Percentiles rank a stretch among this genome's conserved stretches.
phyloP scores from a whole-genome alignment of 2,329 filamentous ascomycete species.

The Emergomyces orientalis region DNA sequence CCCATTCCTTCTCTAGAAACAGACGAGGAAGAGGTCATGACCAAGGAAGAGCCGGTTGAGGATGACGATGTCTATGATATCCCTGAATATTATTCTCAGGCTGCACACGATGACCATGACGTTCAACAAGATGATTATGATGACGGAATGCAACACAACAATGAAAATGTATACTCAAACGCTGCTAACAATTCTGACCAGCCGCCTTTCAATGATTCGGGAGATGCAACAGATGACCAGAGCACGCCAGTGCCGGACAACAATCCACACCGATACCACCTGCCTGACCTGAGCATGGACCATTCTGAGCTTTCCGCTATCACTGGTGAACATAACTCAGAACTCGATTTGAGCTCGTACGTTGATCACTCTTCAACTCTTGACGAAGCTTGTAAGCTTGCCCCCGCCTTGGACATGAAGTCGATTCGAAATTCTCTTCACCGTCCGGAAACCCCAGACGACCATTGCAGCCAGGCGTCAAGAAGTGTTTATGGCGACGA shows the following conservation, averaged over 20 bases:
- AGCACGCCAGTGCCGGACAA: slow-evolving; percentile 26
- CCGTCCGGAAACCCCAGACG: slow-evolving; percentile 42
- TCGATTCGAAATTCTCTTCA: slow-evolving; percentile 32
- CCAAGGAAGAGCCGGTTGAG: slow-evolving; percentile 55
- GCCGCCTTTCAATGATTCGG: slow-evolving; percentile 24
- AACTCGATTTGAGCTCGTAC: slow-evolving; percentile 46
- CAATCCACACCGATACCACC: slow-evolving; percentile 27
- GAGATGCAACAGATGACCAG: slow-evolving; percentile 22
- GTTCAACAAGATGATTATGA: slow-evolving; percentile 39
- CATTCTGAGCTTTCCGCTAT: slow-evolving; percentile 40
- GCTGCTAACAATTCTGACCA: slow-evolving; percentile 12
- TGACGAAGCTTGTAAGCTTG: slow-evolving; percentile 18
- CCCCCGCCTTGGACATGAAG: slow-evolving; percentile 24
- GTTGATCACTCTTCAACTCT: slow-evolving; percentile 38
- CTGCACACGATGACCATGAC: slow-evolving; percentile 31
- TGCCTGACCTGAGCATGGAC: slow-evolving; percentile 15
- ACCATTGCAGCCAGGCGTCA: slow-evolving; percentile 37
- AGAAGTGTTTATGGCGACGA: slow-evolving; percentile 42
- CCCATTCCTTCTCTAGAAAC: slow-evolving; percentile 82
- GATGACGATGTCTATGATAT: slow-evolving; percentile 58
- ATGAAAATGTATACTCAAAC: slow-evolving; percentile 24
- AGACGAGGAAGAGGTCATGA: slow-evolving; percentile 53
- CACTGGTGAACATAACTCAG: slow-evolving; percentile 31
- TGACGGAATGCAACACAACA: slow-evolving; percentile 51
- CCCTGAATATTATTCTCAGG: slow-evolving; percentile 54